Evolutionary conservation across 2,329 filamentous ascomycete genomes (phyloP), one percentile per base, ranked within the genome.

Genomic region (Bisporella sp.): DNA sequence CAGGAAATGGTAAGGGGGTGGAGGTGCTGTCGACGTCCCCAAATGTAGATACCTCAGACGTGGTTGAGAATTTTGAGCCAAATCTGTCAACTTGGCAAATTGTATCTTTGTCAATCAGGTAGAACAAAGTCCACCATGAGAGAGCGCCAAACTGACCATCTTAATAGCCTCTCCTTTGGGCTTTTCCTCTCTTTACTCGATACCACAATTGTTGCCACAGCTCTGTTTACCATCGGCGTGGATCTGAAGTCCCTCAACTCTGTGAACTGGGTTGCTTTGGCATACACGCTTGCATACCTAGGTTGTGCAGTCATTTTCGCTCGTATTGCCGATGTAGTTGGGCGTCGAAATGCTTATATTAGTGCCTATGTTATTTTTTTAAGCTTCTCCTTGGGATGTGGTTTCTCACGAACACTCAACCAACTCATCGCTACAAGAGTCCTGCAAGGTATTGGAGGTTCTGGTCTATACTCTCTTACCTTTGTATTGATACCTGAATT

Each of bases 131-230:
- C 13, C 9, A 39, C 9, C 13, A 13, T 39, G 9, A 39, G 35
- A 39, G 13, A 13, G 35, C 13, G 35, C 9, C 3, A 39, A 39
- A 39, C 13, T 39, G 13, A 11, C 13, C 13, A 13, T 11, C 35
- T 39, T 39, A 9, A 39, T 11, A 80, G 75, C 12, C 64, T 78
- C 8, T 72, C 68, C 28, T 64, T 74, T 11, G 78, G 78, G 6
- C 68, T 82, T 1, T 78, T 81, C 49, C 69, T 83, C 41, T 76
- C 80, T n/a, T 73, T 81, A 57, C 62, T 81, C n/a, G 78, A 82
- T 61, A 74, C 75, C 1, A 79, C 78, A 4, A 82, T 83, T 41
- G 74, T 84, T 2, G 78, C 79, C 1, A 82, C 79, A 13, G 75
- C 75, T 45, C 63, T 83, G 4, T 76, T 76, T 58, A 69, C 69